phyloP scores from a whole-genome alignment of 106 monocot species.

The Dendrobium huoshanense region DNA sequence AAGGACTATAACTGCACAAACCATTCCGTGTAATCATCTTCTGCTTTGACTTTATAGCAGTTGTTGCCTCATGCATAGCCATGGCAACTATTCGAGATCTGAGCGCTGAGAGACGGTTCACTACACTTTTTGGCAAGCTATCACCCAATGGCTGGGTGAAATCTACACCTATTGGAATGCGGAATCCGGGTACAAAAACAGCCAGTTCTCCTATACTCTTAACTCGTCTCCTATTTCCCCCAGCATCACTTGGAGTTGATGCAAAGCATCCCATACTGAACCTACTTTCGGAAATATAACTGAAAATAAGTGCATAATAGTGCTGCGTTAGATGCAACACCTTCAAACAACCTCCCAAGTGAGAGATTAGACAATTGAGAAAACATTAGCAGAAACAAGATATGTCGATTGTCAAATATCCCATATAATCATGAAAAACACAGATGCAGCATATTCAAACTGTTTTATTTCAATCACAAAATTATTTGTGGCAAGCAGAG shows the following conservation, averaged over 20 bases:
- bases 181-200: conserved; percentile 48
- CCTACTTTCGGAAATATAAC: not conserved
- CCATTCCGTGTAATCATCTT: conserved; percentile 54
- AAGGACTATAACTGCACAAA: conserved; percentile 9
- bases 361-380: not conserved
- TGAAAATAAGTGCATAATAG: not conserved
- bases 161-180: conserved; percentile 35
- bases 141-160: conserved; percentile 29
- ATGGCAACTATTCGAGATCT: conserved; percentile 56
- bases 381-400: not conserved
- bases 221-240: conserved; percentile 18
- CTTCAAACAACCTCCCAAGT: conserved; percentile 1
- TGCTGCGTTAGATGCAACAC: not conserved
- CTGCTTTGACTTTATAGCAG: conserved; percentile 33
- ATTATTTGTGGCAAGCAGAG: not conserved
- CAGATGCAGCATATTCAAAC: not conserved
- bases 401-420: not conserved
- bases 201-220: conserved; percentile 45
- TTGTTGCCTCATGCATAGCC: conserved; percentile 53
- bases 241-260: conserved; percentile 35
- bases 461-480: not conserved
- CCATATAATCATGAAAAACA: not conserved
- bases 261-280: conserved; percentile 53
- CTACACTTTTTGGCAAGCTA: conserved; percentile 27
- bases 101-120: conserved; percentile 43